phyloP scores from a whole-genome alignment of 2,329 filamentous ascomycete species.

The Corniculantispora saksenae region DNA sequence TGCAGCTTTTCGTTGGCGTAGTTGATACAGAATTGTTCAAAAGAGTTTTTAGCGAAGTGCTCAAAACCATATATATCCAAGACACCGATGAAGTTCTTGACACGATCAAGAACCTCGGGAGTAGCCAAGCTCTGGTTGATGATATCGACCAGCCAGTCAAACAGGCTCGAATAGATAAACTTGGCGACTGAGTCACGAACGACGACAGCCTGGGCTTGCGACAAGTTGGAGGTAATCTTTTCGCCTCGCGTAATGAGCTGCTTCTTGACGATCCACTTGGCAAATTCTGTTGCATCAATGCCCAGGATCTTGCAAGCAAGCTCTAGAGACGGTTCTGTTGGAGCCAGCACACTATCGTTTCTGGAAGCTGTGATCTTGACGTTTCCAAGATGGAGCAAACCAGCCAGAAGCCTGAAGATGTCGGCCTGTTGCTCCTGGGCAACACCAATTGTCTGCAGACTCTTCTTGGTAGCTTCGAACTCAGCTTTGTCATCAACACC shows the following conservation, averaged over 20 bases:
- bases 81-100: slow-evolving; percentile 92
- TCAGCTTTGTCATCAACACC: slow-evolving; percentile 95
- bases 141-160: slow-evolving; percentile 98
- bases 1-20: slow-evolving; percentile 99
- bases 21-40: slow-evolving; percentile 99
- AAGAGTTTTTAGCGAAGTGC: slow-evolving; percentile 99
- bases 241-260: slow-evolving; percentile 94
- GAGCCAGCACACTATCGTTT: slow-evolving; percentile 79
- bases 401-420: slow-evolving; percentile 88
- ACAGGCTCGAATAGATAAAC: slow-evolving; percentile 96
- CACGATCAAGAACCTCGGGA: slow-evolving; percentile 78
- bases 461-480: slow-evolving; percentile 84
- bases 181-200: slow-evolving; percentile 97
- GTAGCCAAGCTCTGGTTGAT: slow-evolving; percentile 91
- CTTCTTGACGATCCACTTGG: slow-evolving; percentile 99
- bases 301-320: slow-evolving; percentile 84
- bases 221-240: slow-evolving; percentile 95
- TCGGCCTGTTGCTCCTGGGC: slow-evolving; percentile 70
- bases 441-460: slow-evolving; percentile 86
- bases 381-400: slow-evolving; percentile 91
- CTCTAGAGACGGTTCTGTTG: slow-evolving; percentile 78
- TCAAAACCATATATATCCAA: slow-evolving; percentile 99
- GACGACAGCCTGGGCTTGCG: slow-evolving; percentile 88
- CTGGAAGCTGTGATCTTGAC: slow-evolving; percentile 91
- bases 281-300: slow-evolving; percentile 82